Conservation (phyloP, 2,329 filamentous ascomycete species). For the Trichoderma breve region DNA sequence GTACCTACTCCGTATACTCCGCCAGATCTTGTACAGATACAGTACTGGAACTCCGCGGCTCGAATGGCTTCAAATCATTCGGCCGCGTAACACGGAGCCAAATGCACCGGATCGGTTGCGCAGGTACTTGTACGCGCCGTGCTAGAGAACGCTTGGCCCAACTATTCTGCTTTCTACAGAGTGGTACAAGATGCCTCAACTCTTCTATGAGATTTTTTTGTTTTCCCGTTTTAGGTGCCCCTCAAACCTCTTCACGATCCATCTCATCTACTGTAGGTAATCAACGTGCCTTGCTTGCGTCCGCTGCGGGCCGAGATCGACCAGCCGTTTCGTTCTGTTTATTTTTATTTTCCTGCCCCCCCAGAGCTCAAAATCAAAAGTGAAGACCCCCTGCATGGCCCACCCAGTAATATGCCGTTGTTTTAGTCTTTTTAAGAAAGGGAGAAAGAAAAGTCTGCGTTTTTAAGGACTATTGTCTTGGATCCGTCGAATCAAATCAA, state of each 20-base stretch:
- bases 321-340: not conserved
- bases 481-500: not conserved
- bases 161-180: conserved; percentile 2
- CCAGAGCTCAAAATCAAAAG: not conserved
- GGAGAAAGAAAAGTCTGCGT: not conserved
- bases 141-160: not conserved
- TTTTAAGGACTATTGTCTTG: not conserved
- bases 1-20: not conserved
- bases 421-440: not conserved
- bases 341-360: not conserved
- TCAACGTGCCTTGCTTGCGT: not conserved
- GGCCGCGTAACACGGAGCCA: not conserved
- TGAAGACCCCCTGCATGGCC: not conserved
- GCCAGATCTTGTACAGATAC: not conserved
- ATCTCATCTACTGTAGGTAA: not conserved
- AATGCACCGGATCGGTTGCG: not conserved
- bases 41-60: not conserved
- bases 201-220: conserved; percentile 4
- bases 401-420: not conserved
- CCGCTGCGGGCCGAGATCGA: not conserved
- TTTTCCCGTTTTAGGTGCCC: not conserved
- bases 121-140: not conserved
- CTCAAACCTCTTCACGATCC: not conserved
- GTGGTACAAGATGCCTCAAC: not conserved
- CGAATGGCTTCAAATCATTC: not conserved